Conservation (phyloP, 345 rosid species). For the Schrenkiella parvula region DNA sequence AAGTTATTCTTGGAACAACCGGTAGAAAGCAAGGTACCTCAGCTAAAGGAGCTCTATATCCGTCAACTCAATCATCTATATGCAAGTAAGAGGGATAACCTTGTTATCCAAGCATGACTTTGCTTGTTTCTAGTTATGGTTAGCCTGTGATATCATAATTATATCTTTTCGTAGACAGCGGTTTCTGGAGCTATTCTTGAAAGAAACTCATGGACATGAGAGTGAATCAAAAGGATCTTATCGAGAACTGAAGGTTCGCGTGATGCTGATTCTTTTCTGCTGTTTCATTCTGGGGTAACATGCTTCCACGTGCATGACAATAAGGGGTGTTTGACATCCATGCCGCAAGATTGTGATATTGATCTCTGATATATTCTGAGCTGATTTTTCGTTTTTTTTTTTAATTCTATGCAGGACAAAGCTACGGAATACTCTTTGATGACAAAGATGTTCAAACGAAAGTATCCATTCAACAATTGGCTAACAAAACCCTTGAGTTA, state of each 20-base stretch:
- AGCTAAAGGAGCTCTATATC: slow-evolving; percentile 72
- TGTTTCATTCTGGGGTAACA: background rate
- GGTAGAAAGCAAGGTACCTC: slow-evolving; percentile 98
- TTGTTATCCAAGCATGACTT: background rate
- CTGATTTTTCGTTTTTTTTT: background rate
- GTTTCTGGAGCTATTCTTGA: slow-evolving; percentile 54
- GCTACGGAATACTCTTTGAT: slow-evolving; percentile 45
- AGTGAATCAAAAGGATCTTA: slow-evolving; percentile 42
- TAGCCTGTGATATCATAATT: background rate
- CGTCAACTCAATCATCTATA: slow-evolving; percentile 69
- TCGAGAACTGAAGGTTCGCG: slow-evolving; percentile 73
- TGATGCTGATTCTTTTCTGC: slow-evolving; percentile 21
- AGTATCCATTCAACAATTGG: slow-evolving; percentile 34
- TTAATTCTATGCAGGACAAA: slow-evolving; percentile 47
- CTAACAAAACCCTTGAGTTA: slow-evolving; percentile 26
- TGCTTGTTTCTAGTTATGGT: background rate
- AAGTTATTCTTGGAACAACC: slow-evolving; percentile 87
- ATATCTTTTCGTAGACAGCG: slow-evolving; percentile 42
- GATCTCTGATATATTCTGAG: slow-evolving; percentile 5
- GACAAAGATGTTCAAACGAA: slow-evolving; percentile 32
- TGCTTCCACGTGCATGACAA: too few relatives aligned
- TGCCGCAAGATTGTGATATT: background rate
- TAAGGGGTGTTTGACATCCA: background rate
- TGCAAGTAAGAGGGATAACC: slow-evolving; percentile 65
- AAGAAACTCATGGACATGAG: slow-evolving; percentile 26